A percentile compares a stretch with the other conserved stretches of the same genome.
phyloP scores from a whole-genome alignment of 371 early-diverging fungal species.

The Capillidium heterosporum region DNA sequence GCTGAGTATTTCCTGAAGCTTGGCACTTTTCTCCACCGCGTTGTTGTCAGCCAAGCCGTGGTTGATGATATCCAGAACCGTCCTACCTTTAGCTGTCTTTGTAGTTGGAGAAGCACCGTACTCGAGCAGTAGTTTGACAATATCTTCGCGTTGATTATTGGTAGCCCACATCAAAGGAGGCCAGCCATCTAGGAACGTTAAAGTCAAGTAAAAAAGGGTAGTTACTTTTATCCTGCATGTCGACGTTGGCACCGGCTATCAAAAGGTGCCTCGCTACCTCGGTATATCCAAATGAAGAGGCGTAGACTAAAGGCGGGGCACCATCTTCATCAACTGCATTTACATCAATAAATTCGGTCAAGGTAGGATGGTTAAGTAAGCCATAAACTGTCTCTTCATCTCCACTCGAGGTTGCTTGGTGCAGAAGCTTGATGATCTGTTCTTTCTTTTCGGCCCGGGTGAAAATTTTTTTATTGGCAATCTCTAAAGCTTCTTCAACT shows the following conservation, averaged over 20 bases:
- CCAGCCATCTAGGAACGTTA: conserved; percentile 55
- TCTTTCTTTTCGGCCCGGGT: conserved; percentile 21
- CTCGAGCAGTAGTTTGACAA: conserved; percentile 57
- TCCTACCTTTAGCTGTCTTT: conserved; percentile 55
- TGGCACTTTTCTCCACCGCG: conserved; percentile 26
- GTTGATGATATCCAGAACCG: conserved; percentile 54
- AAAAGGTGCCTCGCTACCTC: conserved; percentile 45
- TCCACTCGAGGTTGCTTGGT: conserved; percentile 35
- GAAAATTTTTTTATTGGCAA: conserved; percentile 4
- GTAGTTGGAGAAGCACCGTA: conserved; percentile 53
- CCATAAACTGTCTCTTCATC: conserved; percentile 21
- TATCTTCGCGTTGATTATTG: conserved; percentile 57
- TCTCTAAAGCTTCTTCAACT: conserved; percentile 4
- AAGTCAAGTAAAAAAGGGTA: conserved; percentile 1
- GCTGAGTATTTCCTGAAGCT: conserved; percentile 30
- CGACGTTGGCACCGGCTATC: conserved; percentile 48
- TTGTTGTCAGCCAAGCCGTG: conserved; percentile 9
- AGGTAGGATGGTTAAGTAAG: conserved; percentile 26
- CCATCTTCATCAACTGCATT: conserved; percentile 72
- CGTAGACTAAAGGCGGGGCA: conserved; percentile 61
- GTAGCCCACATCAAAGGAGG: conserved; percentile 92
- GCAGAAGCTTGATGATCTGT: conserved; percentile 28
- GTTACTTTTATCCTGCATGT: conserved; percentile 59
- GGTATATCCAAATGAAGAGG: conserved; percentile 70
- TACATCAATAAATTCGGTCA: conserved; percentile 46